phyloP scores from a whole-genome alignment of 106 monocot genomes.

The Platanthera guangdongensis region DNA sequence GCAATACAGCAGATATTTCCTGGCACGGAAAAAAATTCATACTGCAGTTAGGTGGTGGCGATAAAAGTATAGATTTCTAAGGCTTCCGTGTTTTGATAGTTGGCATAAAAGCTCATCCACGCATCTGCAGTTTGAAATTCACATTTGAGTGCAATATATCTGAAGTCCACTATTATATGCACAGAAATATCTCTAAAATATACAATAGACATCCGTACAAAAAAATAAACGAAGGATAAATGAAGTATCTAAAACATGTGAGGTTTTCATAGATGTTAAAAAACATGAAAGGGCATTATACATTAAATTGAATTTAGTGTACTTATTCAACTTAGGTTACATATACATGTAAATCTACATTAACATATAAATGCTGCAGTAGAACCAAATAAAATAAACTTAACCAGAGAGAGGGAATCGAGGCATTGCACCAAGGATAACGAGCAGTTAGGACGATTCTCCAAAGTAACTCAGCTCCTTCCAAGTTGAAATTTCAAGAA shows the following conservation, averaged over 20 bases:
- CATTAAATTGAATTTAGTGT: not conserved
- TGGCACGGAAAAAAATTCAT: slow-evolving; percentile 16
- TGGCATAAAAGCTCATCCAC: slow-evolving; percentile 92
- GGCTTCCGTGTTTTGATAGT: slow-evolving; percentile 84
- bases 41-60: slow-evolving; percentile 91
- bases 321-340: not conserved
- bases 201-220: not conserved
- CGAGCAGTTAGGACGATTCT: no score
- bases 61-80: slow-evolving; percentile 89
- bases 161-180: not conserved
- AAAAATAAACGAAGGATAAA: not conserved
- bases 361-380: no score
- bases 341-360: no score
- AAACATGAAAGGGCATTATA: not conserved
- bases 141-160: not conserved
- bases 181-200: not conserved
- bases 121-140: slow-evolving; percentile 41
- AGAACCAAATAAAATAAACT: no score
- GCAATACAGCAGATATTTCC: not conserved
- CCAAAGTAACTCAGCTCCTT: no score
- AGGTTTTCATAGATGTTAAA: not conserved
- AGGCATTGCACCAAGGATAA: no score
- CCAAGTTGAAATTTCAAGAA: no score
- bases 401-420: no score
- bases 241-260: not conserved